Evolutionary conservation across 768 basidiomycete species (phyloP).

Genomic region (Termitomyces sp.): DNA sequence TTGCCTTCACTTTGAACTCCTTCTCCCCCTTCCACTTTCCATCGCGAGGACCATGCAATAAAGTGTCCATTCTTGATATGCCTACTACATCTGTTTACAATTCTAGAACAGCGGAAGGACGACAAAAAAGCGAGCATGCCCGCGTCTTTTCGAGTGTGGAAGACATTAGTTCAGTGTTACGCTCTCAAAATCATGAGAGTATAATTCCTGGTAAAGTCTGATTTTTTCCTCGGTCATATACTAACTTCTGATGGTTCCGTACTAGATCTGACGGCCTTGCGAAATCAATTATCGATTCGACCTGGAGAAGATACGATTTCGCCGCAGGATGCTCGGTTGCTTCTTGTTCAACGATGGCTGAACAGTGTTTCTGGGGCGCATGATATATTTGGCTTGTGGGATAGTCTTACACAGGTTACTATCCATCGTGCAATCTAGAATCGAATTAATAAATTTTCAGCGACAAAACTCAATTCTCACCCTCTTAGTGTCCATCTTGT

Average conservation of each 20-base stretch:
- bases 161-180: constrained; percentile 28
- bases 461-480: constrained; percentile 38
- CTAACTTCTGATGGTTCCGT: constrained; percentile 8
- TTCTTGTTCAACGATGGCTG: constrained; percentile 60
- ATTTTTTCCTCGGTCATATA: background rate
- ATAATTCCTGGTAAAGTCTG: constrained; percentile 23
- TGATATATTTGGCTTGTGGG: constrained; percentile 64
- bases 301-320: constrained; percentile 39
- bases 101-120: background rate
- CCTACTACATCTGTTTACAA: background rate
- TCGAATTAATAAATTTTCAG: constrained; percentile 19
- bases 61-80: too few species aligned
- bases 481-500: constrained; percentile 45
- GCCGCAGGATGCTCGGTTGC: constrained; percentile 54
- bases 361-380: constrained; percentile 46
- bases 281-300: constrained; percentile 58
- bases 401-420: constrained; percentile 44
- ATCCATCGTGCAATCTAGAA: background rate
- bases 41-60: background rate
- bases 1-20: too few species aligned
- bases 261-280: constrained; percentile 43
- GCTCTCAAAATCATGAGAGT: constrained; percentile 24
- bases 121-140: background rate
- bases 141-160: constrained; percentile 18
- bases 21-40: too few species aligned